These are phyloP conservation scores for Penicillium glabrum DNA, from an alignment of 2,329 filamentous ascomycete species.

Conservation along the genomic window DNA sequence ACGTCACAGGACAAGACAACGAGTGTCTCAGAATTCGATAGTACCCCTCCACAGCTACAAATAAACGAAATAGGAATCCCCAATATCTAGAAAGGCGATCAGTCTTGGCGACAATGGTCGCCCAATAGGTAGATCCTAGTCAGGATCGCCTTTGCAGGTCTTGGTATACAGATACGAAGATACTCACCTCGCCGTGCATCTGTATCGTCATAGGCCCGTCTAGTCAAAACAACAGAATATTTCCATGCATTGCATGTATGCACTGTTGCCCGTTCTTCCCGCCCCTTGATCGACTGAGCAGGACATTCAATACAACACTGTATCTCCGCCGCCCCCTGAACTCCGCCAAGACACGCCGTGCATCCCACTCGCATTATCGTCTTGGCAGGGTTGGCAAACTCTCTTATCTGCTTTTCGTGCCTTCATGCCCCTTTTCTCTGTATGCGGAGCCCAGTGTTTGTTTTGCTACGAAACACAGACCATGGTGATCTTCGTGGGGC, in stretches of 20 bases:
- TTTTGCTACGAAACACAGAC: neutral
- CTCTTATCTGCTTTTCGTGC: neutral
- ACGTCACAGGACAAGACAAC: neutral
- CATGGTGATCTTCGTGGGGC: neutral
- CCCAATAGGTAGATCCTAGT: constrained; percentile 4
- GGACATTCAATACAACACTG: neutral
- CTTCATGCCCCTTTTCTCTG: neutral
- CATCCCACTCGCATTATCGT: constrained; percentile 31
- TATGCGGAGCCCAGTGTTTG: neutral
- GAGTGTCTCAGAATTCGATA: neutral
- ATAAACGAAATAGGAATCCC: neutral
- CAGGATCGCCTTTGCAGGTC: constrained; percentile 15
- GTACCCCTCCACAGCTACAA: neutral
- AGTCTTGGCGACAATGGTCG: constrained; percentile 10
- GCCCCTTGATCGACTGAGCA: constrained; percentile 1
- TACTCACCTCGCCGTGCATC: neutral
- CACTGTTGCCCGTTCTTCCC: neutral
- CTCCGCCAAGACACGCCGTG: constrained; percentile 27
- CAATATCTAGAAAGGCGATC: neutral
- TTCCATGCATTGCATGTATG: neutral
- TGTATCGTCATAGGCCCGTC: neutral
- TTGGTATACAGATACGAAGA: neutral
- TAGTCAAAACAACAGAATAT: neutral
- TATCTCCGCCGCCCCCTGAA: constrained; percentile 7
- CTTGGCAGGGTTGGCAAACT: constrained; percentile 15